Evolutionary conservation across 768 basidiomycete species (phyloP).

Genomic region (Boletellus sp.): DNA sequence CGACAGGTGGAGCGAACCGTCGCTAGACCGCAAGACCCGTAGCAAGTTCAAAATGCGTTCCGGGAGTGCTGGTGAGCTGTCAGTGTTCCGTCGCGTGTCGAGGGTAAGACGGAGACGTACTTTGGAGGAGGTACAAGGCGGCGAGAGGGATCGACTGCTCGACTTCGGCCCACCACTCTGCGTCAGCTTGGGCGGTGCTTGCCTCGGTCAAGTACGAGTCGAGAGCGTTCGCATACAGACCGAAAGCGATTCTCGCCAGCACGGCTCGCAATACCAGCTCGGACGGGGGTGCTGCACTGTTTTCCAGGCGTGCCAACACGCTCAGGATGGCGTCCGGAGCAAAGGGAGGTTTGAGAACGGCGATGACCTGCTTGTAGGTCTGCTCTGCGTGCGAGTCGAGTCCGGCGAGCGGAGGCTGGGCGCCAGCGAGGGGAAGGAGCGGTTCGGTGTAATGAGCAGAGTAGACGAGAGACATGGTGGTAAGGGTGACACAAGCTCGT

Average conservation of each 20-base stretch:
- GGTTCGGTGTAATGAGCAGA: conserved; percentile 27
- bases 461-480: conserved; percentile 18
- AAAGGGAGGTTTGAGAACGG: conserved; percentile 21
- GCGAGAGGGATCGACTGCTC: conserved; percentile 57
- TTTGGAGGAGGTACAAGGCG: conserved; percentile 71
- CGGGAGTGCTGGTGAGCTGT: conserved; percentile 24
- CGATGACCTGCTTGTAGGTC: conserved; percentile 14
- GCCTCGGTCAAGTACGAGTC: conserved; percentile 66
- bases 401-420: conserved; percentile 5
- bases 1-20: conserved; percentile 45
- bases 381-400: conserved; percentile 9
- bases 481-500: conserved; percentile 1
- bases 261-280: conserved; percentile 33
- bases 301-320: conserved; percentile 16
- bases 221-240: conserved; percentile 63
- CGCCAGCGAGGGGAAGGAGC: conserved; percentile 17
- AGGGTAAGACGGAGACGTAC: conserved; percentile 40
- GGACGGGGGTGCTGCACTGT: conserved; percentile 4
- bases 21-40: conserved; percentile 39
- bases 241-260: conserved; percentile 47
- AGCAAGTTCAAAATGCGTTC: conserved; percentile 32
- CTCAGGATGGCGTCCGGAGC: conserved; percentile 13
- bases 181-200: conserved; percentile 64
- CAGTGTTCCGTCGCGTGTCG: not conserved
- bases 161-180: conserved; percentile 80